These are phyloP conservation scores for Dactylis glomerata DNA, from an alignment of 176 grass and related monocot genomes.

Conservation along the genomic window DNA sequence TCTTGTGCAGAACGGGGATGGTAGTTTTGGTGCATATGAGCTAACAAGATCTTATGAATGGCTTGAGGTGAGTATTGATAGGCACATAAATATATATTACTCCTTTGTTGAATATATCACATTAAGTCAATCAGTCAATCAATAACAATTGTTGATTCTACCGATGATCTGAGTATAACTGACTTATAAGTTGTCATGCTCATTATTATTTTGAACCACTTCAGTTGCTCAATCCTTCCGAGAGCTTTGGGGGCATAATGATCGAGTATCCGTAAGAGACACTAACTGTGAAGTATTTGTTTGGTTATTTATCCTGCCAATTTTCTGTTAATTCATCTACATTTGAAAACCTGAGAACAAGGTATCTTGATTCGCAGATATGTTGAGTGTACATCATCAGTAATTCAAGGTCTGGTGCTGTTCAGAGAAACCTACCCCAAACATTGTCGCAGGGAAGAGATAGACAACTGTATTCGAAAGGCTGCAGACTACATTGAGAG, in stretches of 20 bases:
- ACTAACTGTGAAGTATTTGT: not conserved
- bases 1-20: not conserved
- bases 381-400: conserved; percentile 13
- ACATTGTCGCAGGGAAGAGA: not conserved
- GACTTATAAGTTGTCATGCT: not conserved
- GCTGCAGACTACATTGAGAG: not conserved
- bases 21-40: conserved; percentile 12
- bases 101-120: not conserved
- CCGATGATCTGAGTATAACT: not conserved
- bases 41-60: conserved; percentile 13
- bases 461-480: not conserved
- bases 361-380: not conserved
- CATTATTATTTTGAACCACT: not conserved
- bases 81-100: not conserved
- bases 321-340: not conserved
- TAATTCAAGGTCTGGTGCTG: not conserved
- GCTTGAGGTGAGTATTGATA: not conserved
- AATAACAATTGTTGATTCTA: not conserved
- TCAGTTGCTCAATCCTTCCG: conserved; percentile 4
- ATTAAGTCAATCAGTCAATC: not conserved
- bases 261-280: not conserved
- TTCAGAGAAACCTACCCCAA: not conserved
- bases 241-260: conserved; percentile 14
- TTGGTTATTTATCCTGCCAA: not conserved
- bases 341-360: not conserved